Conservation (phyloP, 2,329 filamentous ascomycete genomes). For the Kalmusia sp. region DNA sequence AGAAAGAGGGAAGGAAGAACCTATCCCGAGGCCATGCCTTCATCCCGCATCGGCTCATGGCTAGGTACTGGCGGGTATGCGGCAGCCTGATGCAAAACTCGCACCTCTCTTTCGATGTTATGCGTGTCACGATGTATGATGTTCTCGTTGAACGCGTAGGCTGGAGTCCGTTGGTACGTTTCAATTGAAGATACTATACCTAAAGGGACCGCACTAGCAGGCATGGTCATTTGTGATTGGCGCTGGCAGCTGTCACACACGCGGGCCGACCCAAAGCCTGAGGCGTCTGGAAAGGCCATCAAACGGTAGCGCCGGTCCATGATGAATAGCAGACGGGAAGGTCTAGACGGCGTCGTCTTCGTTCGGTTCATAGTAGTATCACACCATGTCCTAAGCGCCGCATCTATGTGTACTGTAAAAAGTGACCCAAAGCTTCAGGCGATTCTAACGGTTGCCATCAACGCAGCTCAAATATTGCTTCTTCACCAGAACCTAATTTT, state of each 20-base stretch:
- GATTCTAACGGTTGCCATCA: too few species aligned
- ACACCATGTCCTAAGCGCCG: too few species aligned
- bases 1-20: too few species aligned
- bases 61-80: neutral
- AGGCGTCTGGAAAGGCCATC: slow-evolving; percentile 6
- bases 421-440: too few species aligned
- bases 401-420: too few species aligned
- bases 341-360: too few species aligned
- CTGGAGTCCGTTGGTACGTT: neutral
- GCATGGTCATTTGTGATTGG: neutral
- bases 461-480: too few species aligned
- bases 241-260: neutral
- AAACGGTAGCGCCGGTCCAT: neutral
- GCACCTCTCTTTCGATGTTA: neutral
- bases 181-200: neutral
- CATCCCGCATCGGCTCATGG: too few species aligned
- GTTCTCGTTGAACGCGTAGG: neutral
- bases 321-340: neutral
- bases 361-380: too few species aligned
- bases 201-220: neutral
- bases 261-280: neutral
- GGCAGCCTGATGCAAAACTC: neutral
- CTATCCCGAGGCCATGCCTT: too few species aligned
- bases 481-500: too few species aligned
- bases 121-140: neutral